phyloP scores from a whole-genome alignment of 331 rosid species.

The Quercus lobata region DNA sequence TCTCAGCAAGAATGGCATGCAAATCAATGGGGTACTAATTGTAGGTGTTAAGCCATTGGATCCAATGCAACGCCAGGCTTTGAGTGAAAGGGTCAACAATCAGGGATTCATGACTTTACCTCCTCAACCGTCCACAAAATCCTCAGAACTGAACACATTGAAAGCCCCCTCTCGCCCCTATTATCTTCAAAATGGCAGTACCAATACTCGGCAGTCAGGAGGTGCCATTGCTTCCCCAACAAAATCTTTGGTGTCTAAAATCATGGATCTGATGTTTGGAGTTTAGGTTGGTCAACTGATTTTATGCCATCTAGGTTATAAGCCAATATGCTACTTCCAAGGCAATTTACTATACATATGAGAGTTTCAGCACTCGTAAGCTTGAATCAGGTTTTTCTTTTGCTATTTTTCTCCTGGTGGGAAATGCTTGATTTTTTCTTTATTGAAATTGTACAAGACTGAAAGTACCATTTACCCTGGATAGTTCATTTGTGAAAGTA shows the following conservation, averaged over 20 bases:
- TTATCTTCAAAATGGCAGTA: slow-evolving; percentile 69
- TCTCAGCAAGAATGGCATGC: slow-evolving; percentile 83
- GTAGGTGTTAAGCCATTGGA: slow-evolving; percentile 93
- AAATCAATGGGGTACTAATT: slow-evolving; percentile 80
- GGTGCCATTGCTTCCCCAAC: slow-evolving; percentile 95
- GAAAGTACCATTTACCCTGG: background rate
- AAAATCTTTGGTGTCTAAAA: slow-evolving; percentile 79
- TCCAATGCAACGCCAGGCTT: slow-evolving; percentile 82
- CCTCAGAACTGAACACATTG: slow-evolving; percentile 44
- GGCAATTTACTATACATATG: background rate
- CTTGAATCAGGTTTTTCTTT: background rate
- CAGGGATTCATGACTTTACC: slow-evolving; percentile 85
- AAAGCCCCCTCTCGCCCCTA: slow-evolving; percentile 50
- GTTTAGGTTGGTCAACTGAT: slow-evolving; percentile 38
- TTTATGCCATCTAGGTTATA: background rate
- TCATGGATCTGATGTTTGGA: slow-evolving; percentile 97
- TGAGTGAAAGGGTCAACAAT: slow-evolving; percentile 57
- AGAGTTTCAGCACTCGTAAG: background rate
- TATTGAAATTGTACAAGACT: background rate
- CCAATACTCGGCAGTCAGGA: slow-evolving; percentile 54
- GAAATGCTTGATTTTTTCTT: background rate
- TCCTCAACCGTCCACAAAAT: slow-evolving; percentile 47
- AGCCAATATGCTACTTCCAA: slow-evolving; percentile 21
- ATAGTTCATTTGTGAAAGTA: background rate
- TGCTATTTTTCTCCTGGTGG: background rate